A percentile compares a stretch with the other conserved stretches of the same genome.
Evolutionary conservation across 805 yeast species (phyloP).

Genomic region (Komagataella ulmi): DNA sequence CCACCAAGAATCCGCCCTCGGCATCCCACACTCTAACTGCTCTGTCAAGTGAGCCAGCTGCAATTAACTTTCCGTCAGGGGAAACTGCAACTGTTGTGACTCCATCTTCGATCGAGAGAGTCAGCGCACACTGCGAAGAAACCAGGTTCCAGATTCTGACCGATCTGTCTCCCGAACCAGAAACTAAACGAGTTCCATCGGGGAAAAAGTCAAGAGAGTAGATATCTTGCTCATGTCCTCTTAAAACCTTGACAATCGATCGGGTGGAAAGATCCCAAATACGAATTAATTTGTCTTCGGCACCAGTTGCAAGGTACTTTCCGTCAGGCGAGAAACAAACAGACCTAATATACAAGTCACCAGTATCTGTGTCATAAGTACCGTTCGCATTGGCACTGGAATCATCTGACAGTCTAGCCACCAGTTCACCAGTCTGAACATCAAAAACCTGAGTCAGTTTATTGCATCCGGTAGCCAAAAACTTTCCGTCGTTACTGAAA

Average conservation of each 20-base stretch:
- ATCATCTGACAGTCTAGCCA: slow-evolving; percentile 81
- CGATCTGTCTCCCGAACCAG: slow-evolving; percentile 94
- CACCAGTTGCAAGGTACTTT: slow-evolving; percentile 86
- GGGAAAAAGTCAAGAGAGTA: slow-evolving; percentile 93
- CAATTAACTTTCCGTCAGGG: slow-evolving; percentile 87
- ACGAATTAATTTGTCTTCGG: slow-evolving; percentile 80
- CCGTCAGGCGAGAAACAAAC: slow-evolving; percentile 96
- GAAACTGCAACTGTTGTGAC: slow-evolving; percentile 96
- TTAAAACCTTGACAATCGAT: slow-evolving; percentile 72
- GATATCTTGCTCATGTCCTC: slow-evolving; percentile 96
- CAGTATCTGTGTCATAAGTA: slow-evolving; percentile 46
- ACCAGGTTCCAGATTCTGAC: slow-evolving; percentile 94
- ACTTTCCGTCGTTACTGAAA: slow-evolving; percentile 83
- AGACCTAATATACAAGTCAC: slow-evolving; percentile 85
- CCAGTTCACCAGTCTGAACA: slow-evolving; percentile 81
- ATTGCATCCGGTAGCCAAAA: slow-evolving; percentile 93
- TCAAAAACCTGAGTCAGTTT: slow-evolving; percentile 89
- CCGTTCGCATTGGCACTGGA: slow-evolving; percentile 26
- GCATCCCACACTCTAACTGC: slow-evolving; percentile 97
- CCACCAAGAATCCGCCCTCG: slow-evolving; percentile 80
- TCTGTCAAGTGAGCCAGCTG: slow-evolving; percentile 93
- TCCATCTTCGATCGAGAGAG: slow-evolving; percentile 90
- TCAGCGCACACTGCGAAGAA: slow-evolving; percentile 78
- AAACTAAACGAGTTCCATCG: slow-evolving; percentile 82
- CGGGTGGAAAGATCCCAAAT: slow-evolving; percentile 89